Percentiles rank a stretch among this genome's conserved stretches.
phyloP scores from a whole-genome alignment of 192 early-diverging fungal genomes.

The Backusella liffmaniae region DNA sequence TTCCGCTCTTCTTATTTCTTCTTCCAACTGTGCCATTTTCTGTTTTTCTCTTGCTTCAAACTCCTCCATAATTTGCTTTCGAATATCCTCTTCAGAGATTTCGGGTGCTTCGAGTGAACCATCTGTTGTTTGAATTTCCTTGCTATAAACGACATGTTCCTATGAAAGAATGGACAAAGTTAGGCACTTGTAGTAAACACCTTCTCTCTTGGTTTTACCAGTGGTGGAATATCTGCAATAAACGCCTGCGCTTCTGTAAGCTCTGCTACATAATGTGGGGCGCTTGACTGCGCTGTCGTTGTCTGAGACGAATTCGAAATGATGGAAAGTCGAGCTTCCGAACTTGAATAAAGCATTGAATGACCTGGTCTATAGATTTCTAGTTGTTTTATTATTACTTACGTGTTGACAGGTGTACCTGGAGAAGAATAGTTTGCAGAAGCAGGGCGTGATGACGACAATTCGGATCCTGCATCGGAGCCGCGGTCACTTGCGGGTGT shows the following conservation, averaged over 20 bases:
- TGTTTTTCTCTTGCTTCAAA: conserved; percentile 55
- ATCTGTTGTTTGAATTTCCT: conserved; percentile 79
- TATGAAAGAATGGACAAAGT: conserved; percentile 8
- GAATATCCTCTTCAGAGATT: conserved; percentile 49
- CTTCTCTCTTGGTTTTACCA: conserved; percentile 40
- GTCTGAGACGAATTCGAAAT: conserved; percentile 18
- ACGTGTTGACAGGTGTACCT: conserved; percentile 30
- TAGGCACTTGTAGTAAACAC: too few relatives aligned
- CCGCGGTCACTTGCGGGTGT: conserved; percentile 44
- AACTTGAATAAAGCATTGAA: neutral
- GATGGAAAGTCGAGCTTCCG: conserved; percentile 1
- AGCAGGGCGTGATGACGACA: conserved; percentile 43
- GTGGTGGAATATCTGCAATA: conserved; percentile 85
- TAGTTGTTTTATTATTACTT: neutral
- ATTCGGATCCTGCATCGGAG: conserved; percentile 42
- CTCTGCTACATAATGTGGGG: conserved; percentile 49
- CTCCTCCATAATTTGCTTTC: conserved; percentile 63
- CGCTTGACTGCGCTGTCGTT: neutral
- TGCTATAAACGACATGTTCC: conserved; percentile 87
- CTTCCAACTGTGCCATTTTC: conserved; percentile 43
- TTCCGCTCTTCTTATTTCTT: conserved; percentile 42
- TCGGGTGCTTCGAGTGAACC: conserved; percentile 51
- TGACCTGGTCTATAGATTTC: neutral
- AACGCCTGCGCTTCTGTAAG: conserved; percentile 72
- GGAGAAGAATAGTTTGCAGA: conserved; percentile 33